Conservation (phyloP, 2,329 filamentous ascomycete genomes). For the Aquanectria penicillioides region DNA sequence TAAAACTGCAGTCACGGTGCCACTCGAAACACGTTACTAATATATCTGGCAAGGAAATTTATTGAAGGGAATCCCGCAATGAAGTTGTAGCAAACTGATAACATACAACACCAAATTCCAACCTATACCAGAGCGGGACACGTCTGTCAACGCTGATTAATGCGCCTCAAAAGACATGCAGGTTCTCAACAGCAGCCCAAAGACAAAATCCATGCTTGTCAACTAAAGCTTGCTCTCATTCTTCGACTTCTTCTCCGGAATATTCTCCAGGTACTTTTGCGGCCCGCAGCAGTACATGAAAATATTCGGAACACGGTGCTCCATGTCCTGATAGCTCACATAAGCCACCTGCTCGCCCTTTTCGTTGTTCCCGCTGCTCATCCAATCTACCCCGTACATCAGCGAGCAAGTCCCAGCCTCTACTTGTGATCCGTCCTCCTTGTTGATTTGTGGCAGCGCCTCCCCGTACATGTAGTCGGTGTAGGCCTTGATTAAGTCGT, state of each 20-base stretch:
- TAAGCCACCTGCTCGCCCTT: background rate
- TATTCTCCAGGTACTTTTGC: too few relatives aligned
- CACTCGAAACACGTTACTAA: too few relatives aligned
- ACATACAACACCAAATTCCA: too few relatives aligned
- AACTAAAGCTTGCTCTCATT: background rate
- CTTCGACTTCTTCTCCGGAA: background rate
- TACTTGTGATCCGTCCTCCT: background rate
- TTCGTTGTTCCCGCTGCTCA: background rate
- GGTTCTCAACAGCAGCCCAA: too few relatives aligned
- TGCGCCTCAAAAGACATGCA: too few relatives aligned
- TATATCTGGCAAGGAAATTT: too few relatives aligned
- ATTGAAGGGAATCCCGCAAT: too few relatives aligned
- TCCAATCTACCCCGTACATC: constrained; percentile 4
- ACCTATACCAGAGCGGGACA: too few relatives aligned
- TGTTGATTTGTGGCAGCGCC: background rate
- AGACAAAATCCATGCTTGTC: too few relatives aligned
- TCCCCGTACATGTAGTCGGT: constrained; percentile 13
- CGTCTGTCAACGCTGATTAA: too few relatives aligned
- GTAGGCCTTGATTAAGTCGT: constrained; percentile 9
- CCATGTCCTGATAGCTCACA: background rate
- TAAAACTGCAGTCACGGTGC: too few relatives aligned
- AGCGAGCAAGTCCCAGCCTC: background rate
- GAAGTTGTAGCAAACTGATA: too few relatives aligned
- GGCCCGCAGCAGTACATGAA: constrained; percentile 15
- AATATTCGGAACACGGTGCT: constrained; percentile 3